Evolutionary conservation across 2,329 filamentous ascomycete genomes (phyloP).

Genomic region (Sarocladium oryzae): DNA sequence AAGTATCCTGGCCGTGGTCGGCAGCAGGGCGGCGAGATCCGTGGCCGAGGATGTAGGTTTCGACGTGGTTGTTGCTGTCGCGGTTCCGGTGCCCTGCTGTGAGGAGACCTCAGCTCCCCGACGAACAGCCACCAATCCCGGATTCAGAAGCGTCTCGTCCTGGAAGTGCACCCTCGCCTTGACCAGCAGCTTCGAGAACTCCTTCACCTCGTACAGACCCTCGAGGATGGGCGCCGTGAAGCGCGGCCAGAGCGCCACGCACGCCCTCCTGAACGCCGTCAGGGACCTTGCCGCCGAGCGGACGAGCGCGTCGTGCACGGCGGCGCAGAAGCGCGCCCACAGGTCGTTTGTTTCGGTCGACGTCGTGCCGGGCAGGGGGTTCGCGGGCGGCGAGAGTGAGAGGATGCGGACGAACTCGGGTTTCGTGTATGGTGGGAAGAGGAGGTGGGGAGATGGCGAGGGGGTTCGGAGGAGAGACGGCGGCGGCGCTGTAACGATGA

Average conservation of each 20-base stretch:
- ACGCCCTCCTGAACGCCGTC: conserved; percentile 62
- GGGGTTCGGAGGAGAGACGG: conserved; percentile 63
- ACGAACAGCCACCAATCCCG: conserved; percentile 46
- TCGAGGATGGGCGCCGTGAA: conserved; percentile 74
- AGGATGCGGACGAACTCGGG: conserved; percentile 74
- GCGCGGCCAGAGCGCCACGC: conserved; percentile 71
- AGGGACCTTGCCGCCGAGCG: conserved; percentile 77
- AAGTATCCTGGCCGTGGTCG: conserved; percentile 66
- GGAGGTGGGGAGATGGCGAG: conserved; percentile 62
- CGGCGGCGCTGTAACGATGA: conserved; percentile 68
- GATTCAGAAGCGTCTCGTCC: conserved; percentile 63
- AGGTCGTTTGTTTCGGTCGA: conserved; percentile 56
- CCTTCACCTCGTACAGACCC: conserved; percentile 66
- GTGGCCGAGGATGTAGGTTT: conserved; percentile 19
- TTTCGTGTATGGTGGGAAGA: conserved; percentile 81
- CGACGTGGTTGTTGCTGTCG: conserved; percentile 3
- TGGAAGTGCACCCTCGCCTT: conserved; percentile 64
- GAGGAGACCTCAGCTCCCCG: conserved; percentile 6
- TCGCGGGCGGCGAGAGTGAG: conserved; percentile 39
- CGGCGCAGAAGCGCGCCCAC: conserved; percentile 74
- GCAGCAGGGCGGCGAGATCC: conserved; percentile 53
- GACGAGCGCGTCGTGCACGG: conserved; percentile 80
- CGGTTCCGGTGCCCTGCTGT: background rate
- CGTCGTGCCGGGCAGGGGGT: conserved; percentile 42
- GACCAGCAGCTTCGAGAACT: conserved; percentile 80